Base-by-base conservation (phyloP, 2,329 filamentous ascomycete genomes). In the Mycosphaerella sp. region DNA sequence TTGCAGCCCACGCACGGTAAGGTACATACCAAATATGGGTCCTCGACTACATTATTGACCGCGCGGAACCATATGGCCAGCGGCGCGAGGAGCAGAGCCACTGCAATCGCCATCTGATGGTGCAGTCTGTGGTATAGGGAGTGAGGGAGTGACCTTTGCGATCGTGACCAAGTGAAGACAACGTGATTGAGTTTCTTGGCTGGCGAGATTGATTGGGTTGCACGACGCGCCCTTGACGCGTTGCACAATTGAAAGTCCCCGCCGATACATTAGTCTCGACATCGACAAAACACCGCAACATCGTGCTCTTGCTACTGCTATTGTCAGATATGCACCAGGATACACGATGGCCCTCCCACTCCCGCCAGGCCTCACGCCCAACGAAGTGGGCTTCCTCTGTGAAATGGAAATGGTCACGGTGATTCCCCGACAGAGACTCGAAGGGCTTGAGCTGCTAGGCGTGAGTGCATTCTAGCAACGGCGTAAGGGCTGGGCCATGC, bases 401-500 rank as follows among this genome's bases (percentile, higher is more conserved):
- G 93, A 98, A 74, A 97, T 96, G 89, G 91, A 97, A 73, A 81
- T 89, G 64, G 86, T 98, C 50, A 96, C 90, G 0, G 80, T 98
- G 17, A 82, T 97, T 44, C 93, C 93, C 32, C 87, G 93, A 48
- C 90, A 97, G 69, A 81, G 87, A 58, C 82, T 98, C 47, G 89
- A 96, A 59, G 82, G 81, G 60, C 86, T 98, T 57, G 79, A 87
- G 62, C 79, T 98, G 56, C 80, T 98, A 49, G 84, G 85, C 59
- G 93, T 97, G 76, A 75, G 85, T 81, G 53, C 61, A 62, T 64
- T 65, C 48, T 50, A 64, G 61, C 54, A 46, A 63, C 52, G 55
- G 48, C 51, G 60, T 64, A 56, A 66, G 57, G 37, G 43, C 43
- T 59, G 50, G 43, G 48, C 41, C 35, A 34, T 34, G n/a, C n/a